Evolutionary conservation across 1,284 basidiomycete species (phyloP).

Genomic region (Fistulinella staudtii): DNA sequence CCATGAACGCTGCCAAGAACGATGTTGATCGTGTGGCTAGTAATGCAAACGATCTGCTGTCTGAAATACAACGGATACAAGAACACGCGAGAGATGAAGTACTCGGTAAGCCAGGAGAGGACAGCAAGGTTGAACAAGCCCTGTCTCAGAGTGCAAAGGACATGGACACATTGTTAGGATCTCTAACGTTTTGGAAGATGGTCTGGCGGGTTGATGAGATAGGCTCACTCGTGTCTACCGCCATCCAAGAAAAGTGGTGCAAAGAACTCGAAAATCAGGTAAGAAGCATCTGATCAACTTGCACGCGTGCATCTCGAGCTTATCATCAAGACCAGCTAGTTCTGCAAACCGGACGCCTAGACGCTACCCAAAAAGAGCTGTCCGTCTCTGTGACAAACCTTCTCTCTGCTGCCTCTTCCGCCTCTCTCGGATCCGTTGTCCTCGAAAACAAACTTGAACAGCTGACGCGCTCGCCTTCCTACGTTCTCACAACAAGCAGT

Average conservation of each 20-base stretch:
- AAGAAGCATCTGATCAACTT: slow-evolving; percentile 13
- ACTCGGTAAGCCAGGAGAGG: slow-evolving; percentile 38
- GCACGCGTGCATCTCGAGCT: background rate
- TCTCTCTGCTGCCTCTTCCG: slow-evolving; percentile 33
- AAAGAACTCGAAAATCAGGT: slow-evolving; percentile 65
- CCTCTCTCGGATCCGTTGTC: slow-evolving; percentile 56
- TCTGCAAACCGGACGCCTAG: slow-evolving; percentile 65
- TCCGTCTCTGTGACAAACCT: slow-evolving; percentile 42
- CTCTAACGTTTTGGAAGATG: slow-evolving; percentile 65
- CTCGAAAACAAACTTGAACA: slow-evolving; percentile 68
- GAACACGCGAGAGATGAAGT: slow-evolving; percentile 35
- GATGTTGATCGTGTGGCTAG: slow-evolving; percentile 32
- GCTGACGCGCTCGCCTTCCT: slow-evolving; percentile 46
- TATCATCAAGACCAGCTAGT: slow-evolving; percentile 47
- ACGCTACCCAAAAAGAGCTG: slow-evolving; percentile 49
- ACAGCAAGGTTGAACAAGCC: slow-evolving; percentile 42
- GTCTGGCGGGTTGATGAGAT: slow-evolving; percentile 72
- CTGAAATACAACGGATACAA: slow-evolving; percentile 32
- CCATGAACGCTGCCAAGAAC: slow-evolving; percentile 25
- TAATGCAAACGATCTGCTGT: slow-evolving; percentile 32
- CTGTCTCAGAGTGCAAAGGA: slow-evolving; percentile 45
- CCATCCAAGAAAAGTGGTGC: slow-evolving; percentile 59
- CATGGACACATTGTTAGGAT: slow-evolving; percentile 51
- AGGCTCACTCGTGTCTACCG: slow-evolving; percentile 48
- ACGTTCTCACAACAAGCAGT: slow-evolving; percentile 44